Conservation (phyloP, 2,329 filamentous ascomycete species). For the Coniochaeta pulveracea region DNA sequence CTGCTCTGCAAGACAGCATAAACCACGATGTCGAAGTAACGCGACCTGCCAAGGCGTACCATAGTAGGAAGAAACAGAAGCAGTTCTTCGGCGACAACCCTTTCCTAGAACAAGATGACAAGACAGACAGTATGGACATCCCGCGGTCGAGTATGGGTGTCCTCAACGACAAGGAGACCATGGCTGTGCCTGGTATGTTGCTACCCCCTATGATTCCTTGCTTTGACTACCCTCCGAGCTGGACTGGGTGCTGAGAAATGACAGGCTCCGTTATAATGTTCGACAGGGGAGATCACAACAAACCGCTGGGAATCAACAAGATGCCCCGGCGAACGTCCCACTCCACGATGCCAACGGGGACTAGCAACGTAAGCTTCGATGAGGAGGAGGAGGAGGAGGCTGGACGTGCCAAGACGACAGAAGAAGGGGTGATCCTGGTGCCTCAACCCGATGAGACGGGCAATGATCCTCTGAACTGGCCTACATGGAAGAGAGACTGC, state of each 20-base stretch:
- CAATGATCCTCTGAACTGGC: constrained; percentile 93
- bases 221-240: background rate
- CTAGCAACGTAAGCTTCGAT: constrained; percentile 26
- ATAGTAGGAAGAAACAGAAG: too few relatives aligned
- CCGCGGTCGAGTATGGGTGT: constrained; percentile 59
- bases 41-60: too few relatives aligned
- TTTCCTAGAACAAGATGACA: background rate
- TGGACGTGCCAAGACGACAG: constrained; percentile 63
- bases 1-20: background rate
- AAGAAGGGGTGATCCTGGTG: constrained; percentile 77
- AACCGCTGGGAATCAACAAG: constrained; percentile 47
- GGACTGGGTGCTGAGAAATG: constrained; percentile 5
- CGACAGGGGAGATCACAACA: constrained; percentile 37
- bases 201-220: background rate
- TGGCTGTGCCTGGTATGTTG: constrained; percentile 71
- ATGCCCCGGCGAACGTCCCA: constrained; percentile 45
- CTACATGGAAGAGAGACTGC: constrained; percentile 64
- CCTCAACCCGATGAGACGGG: constrained; percentile 84
- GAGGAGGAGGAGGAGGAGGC: constrained; percentile 12
- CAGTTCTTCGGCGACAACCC: constrained; percentile 1
- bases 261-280: constrained; percentile 48
- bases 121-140: background rate
- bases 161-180: constrained; percentile 66
- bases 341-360: constrained; percentile 36
- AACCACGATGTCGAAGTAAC: too few relatives aligned